These are phyloP conservation scores for Prunus yedoensis DNA, from an alignment of 331 rosid species.

Conservation along the genomic window DNA sequence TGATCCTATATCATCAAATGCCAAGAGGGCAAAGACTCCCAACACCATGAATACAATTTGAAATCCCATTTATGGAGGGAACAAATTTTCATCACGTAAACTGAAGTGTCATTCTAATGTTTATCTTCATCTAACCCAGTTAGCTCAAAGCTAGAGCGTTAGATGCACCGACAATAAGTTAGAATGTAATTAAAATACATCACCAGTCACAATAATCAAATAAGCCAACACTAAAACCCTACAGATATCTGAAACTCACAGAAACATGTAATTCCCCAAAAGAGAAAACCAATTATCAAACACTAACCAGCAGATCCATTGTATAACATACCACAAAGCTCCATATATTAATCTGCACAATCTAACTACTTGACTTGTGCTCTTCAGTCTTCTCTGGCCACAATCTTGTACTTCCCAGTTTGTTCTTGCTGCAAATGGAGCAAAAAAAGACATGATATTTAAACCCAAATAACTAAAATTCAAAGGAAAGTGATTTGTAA, in stretches of 20 bases:
- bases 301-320: slow-evolving; percentile 1
- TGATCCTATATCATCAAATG: background rate
- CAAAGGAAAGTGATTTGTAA: background rate
- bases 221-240: background rate
- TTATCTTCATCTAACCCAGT: background rate
- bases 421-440: slow-evolving; percentile 51
- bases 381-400: slow-evolving; percentile 43
- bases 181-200: background rate
- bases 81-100: too few species aligned
- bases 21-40: background rate
- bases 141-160: background rate
- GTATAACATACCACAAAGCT: background rate
- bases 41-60: background rate
- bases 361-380: background rate
- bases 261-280: slow-evolving; percentile 4
- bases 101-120: background rate
- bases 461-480: background rate
- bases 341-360: background rate
- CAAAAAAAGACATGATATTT: background rate
- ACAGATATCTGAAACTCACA: background rate
- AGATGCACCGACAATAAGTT: background rate
- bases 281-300: background rate
- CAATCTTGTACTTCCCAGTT: slow-evolving; percentile 58
- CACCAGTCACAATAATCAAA: slow-evolving; percentile 4
- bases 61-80: too few species aligned